Conservation (phyloP, 495 filamentous ascomycete species). For the Aspergillus asperescens region DNA sequence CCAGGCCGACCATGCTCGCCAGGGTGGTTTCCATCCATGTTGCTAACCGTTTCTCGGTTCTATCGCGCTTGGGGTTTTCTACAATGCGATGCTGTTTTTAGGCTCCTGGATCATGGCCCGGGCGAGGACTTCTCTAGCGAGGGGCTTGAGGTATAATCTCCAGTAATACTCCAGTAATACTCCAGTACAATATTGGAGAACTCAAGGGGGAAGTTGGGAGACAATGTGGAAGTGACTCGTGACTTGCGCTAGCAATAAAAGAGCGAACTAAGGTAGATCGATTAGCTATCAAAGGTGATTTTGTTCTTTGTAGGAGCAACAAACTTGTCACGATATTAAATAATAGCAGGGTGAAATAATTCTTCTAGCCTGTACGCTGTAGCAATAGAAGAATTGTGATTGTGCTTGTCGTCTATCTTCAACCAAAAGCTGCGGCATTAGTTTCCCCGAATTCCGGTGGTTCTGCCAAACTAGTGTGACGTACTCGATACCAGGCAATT, state of each 20-base stretch:
- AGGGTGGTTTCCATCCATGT: constrained; percentile 19
- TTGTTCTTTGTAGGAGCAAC: neutral
- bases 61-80: neutral
- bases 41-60: neutral
- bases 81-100: neutral
- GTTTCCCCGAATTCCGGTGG: neutral
- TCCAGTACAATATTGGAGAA: neutral
- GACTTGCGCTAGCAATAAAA: neutral
- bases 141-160: neutral
- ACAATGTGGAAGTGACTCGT: no score
- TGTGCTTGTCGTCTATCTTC: no score
- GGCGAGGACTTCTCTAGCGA: neutral
- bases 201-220: neutral
- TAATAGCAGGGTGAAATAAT: neutral
- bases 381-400: no score
- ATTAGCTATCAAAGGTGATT: neutral
- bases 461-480: neutral
- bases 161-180: neutral
- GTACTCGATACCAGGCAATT: no score
- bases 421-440: no score
- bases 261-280: neutral
- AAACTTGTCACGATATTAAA: neutral
- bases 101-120: neutral
- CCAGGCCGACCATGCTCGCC: constrained; percentile 17
- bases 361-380: no score